Base-by-base conservation (phyloP, 371 early-diverging fungal genomes). In the Entomophthora muscae region DNA sequence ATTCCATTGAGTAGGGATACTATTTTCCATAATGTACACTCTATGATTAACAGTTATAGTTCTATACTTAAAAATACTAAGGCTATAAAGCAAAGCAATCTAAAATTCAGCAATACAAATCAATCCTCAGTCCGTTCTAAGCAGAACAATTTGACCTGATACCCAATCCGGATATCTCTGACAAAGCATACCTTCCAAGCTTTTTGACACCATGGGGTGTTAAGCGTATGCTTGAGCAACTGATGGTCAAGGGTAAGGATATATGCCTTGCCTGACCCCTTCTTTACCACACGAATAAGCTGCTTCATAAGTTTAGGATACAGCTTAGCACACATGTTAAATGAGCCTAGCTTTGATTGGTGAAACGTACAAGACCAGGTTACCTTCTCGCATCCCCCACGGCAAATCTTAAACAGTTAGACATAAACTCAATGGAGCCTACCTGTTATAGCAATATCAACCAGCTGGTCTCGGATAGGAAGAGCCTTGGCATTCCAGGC, bases 311-410 rank as follows among this genome's bases (percentile, higher is more conserved):
- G 27, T 31, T 57, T 5, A 27, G 58, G 58, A 22, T 57, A 57
- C 3, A 57, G 28, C 27, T 27, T 57, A 7, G 13, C 21, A 5
- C 3, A 2, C 27, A 26, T n/a, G n/a, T n/a, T n/a, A n/a, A n/a
- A n/a, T n/a, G n/a, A n/a, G n/a, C n/a, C n/a, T n/a, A n/a, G n/a
- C n/a, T n/a, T n/a, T n/a, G n/a, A n/a, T n/a, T n/a, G n/a, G n/a
- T n/a, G n/a, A n/a, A n/a, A n/a, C n/a, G n/a, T n/a, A n/a, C 27
- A 26, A n/a, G n/a, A n/a, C n/a, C n/a, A n/a, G n/a, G n/a, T 57
- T 57, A 23, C 58, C 58, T 31, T 57, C 58, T 29, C 58, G 3
- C 3, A 3, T 27, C 13, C 58, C 58, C 58, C 58, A 57, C 3
- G 58, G 58, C 12, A 57, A 23, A 27, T 57, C 58, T 5, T 26